Conservation (phyloP, 257 asterid species). For the Linaria vulgaris region DNA sequence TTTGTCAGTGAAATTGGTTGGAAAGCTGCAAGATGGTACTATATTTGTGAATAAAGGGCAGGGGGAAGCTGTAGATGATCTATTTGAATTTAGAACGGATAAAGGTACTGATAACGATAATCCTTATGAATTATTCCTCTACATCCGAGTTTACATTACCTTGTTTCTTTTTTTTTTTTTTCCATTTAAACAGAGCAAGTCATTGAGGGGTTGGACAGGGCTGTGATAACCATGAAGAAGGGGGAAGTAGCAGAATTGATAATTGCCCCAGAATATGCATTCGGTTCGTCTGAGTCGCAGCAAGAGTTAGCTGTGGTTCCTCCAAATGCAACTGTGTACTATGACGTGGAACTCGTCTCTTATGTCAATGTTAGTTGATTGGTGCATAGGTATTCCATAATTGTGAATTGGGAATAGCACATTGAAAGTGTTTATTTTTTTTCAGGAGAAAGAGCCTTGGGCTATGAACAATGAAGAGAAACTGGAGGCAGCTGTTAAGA, state of each 20-base stretch:
- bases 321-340: slow-evolving; percentile 53
- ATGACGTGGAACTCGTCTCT: slow-evolving; percentile 57
- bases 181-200: slow-evolving; percentile 45
- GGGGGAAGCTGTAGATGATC: slow-evolving; percentile 48
- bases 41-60: slow-evolving; percentile 52
- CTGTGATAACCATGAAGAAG: slow-evolving; percentile 58
- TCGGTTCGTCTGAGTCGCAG: slow-evolving; percentile 47
- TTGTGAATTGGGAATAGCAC: no score
- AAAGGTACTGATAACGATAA: slow-evolving; percentile 42
- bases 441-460: slow-evolving; percentile 49
- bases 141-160: no score
- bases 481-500: slow-evolving; percentile 43
- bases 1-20: slow-evolving; percentile 57
- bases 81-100: slow-evolving; percentile 67
- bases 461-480: slow-evolving; percentile 44
- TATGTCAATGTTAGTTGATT: slow-evolving; percentile 45
- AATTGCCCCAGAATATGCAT: slow-evolving; percentile 58
- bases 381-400: no score
- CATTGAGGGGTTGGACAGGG: slow-evolving; percentile 54
- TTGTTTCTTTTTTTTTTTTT: no score
- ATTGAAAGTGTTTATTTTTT: no score
- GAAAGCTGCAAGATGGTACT: slow-evolving; percentile 66
- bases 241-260: slow-evolving; percentile 54
- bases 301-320: slow-evolving; percentile 53
- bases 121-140: background rate